Conservation (phyloP, 768 basidiomycete genomes). For the Rhizopogon vesiculosus region DNA sequence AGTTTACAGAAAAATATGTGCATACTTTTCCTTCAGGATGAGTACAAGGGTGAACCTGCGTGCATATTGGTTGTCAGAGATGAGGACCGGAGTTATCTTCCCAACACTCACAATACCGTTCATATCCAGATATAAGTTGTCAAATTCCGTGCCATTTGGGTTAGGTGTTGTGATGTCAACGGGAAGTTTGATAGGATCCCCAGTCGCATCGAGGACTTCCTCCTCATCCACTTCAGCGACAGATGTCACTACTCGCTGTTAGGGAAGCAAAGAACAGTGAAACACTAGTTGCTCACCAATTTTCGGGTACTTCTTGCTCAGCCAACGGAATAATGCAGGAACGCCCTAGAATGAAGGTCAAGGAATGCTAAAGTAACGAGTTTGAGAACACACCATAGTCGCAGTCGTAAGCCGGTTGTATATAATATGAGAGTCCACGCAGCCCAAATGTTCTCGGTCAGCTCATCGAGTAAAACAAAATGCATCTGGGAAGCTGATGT, state of each 20-base stretch:
- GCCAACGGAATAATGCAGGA: conserved; percentile 96
- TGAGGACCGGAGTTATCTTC: background rate
- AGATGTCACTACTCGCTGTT: conserved; percentile 47
- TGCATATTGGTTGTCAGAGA: conserved; percentile 1
- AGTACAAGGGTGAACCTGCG: conserved; percentile 94
- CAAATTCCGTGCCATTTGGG: conserved; percentile 95
- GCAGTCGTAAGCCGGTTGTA: no score
- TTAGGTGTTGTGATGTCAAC: conserved; percentile 77
- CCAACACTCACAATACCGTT: conserved; percentile 81
- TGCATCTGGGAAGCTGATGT: conserved; percentile 1
- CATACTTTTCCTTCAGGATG: conserved; percentile 94
- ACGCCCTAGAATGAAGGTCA: conserved; percentile 66
- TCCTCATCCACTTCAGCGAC: conserved; percentile 85
- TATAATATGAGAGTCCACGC: background rate
- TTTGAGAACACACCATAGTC: background rate
- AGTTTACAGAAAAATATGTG: background rate
- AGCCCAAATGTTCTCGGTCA: background rate
- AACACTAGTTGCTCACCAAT: conserved; percentile 55
- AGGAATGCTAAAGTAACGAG: background rate
- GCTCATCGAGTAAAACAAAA: background rate
- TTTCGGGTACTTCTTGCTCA: conserved; percentile 98
- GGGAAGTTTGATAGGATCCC: conserved; percentile 64
- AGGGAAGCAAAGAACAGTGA: background rate
- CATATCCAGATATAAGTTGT: conserved; percentile 98
- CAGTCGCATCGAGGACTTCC: conserved; percentile 62